Percentiles rank a stretch among this genome's conserved stretches.
These are phyloP conservation scores for Galerina sulciceps DNA, from an alignment of 768 basidiomycete genomes.

Conservation along the genomic window DNA sequence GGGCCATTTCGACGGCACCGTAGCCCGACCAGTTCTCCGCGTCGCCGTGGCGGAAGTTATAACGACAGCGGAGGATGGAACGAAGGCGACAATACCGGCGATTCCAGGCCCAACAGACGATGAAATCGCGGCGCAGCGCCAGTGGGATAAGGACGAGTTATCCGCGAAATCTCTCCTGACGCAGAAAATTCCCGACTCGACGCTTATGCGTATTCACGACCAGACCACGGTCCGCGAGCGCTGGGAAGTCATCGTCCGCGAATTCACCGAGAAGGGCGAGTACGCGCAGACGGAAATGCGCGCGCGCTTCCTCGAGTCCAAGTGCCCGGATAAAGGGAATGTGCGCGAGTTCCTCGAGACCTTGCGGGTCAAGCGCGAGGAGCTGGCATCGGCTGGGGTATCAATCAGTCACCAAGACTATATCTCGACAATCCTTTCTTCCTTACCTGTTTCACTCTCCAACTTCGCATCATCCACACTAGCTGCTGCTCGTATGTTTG, in stretches of 20 bases:
- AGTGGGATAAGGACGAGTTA: slow-evolving; percentile 41
- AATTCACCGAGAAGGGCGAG: slow-evolving; percentile 35
- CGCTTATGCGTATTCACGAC: slow-evolving; percentile 27
- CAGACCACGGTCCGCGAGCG: slow-evolving; percentile 28
- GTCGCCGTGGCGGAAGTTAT: not conserved
- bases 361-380: slow-evolving; percentile 25
- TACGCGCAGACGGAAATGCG: slow-evolving; percentile 32
- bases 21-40: slow-evolving; percentile 8
- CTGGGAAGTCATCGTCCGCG: slow-evolving; percentile 34
- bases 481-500: slow-evolving; percentile 15
- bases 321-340: slow-evolving; percentile 30
- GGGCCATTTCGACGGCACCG: slow-evolving; percentile 31
- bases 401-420: slow-evolving; percentile 28
- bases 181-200: too few species aligned
- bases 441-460: slow-evolving; percentile 29
- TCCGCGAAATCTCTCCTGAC: slow-evolving; percentile 31
- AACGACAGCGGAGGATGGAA: slow-evolving; percentile 2
- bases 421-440: slow-evolving; percentile 36
- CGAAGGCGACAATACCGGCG: not conserved
- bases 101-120: not conserved
- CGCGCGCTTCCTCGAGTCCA: slow-evolving; percentile 28
- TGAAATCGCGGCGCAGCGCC: slow-evolving; percentile 1
- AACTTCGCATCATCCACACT: slow-evolving; percentile 29
- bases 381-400: slow-evolving; percentile 32
- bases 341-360: slow-evolving; percentile 28